Base-by-base conservation (phyloP, 257 asterid genomes). In the Craterostigma plantagineum region DNA sequence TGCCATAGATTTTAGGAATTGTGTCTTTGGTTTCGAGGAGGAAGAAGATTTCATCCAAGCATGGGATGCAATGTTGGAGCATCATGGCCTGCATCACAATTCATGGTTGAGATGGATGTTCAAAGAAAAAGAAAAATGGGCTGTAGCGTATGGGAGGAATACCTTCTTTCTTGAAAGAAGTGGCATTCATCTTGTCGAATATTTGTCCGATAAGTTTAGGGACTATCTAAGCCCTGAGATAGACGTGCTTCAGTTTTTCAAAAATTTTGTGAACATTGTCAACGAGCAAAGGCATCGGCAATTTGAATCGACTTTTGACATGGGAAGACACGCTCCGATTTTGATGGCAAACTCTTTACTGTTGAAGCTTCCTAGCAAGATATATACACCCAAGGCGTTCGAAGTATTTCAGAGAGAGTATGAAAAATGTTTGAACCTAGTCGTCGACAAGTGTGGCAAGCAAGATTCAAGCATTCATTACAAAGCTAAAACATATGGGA, bases 71-170 rank as follows among this genome's bases (percentile, higher is more conserved):
- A 63, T 75, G 77, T 54, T 71, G 70, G 71, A 68, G 48, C 67
- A 45, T 54, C 63, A 68, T 56, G 62, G 59, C 39, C 59, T 71
- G 52, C 62, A 51, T 51, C 62, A 72, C 11, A 68, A 75, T 51
- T 67, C 65, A 42, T 75, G 81, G 81, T 51, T 75, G 69, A 69
- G 59, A 67, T 71, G 81, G 75, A 71, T 75, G 82, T 68, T 65
- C 46, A 66, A 67, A 43, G 72, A 71, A 53, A 75, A 65, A 48
- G 80, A 71, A 56, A 76, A 76, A 55, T 71, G 87, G 87, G 69
- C 73, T 58, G 62, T 59, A 33, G 71, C 71, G 27, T 71, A 72
- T 44, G 72, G 70, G 38, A 72, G 70, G 62, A 73, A 73, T 59
- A 69, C 77, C 38, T 69, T 73, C 65, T 73, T 73, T 41, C 16